Conservation (phyloP, 108 stramenopile genomes). For the Cyclostephanos tholiformis region DNA sequence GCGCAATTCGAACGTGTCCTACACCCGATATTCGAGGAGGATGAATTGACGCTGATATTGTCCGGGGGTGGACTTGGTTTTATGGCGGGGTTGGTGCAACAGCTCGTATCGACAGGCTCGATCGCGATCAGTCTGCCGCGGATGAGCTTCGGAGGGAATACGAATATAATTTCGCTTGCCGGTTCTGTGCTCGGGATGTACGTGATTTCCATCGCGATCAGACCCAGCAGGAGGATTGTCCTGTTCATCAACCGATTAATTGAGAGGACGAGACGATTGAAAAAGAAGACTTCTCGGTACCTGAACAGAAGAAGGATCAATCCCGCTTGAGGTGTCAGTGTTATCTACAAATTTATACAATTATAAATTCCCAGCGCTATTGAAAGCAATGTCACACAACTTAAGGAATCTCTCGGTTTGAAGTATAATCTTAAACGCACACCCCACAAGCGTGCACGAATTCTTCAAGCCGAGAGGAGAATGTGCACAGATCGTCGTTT, state of each 20-base stretch:
- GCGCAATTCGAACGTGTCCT: conserved; percentile 74
- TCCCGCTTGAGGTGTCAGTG: not conserved
- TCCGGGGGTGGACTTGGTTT: conserved; percentile 77
- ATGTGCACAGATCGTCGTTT: not conserved
- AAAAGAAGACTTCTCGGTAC: conserved; percentile 32
- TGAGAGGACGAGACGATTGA: conserved; percentile 39
- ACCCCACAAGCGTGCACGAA: too few relatives aligned
- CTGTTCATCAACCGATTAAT: conserved; percentile 37
- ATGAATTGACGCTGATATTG: conserved; percentile 78
- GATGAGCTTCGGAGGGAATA: conserved; percentile 32
- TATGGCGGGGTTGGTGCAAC: conserved; percentile 64
- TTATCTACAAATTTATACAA: not conserved
- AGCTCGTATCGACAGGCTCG: conserved; percentile 48
- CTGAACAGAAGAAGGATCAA: conserved; percentile 15
- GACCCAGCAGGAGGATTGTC: conserved; percentile 38
- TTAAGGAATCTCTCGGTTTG: not conserved
- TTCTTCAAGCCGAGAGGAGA: not conserved
- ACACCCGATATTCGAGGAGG: conserved; percentile 84
- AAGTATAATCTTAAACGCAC: not conserved
- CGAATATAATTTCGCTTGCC: conserved; percentile 30
- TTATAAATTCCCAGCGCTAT: too few relatives aligned
- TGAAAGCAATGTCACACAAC: too few relatives aligned
- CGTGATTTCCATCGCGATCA: conserved; percentile 37
- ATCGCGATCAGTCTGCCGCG: conserved; percentile 26
- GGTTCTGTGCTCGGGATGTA: conserved; percentile 37